Evolutionary conservation across 1,284 basidiomycete species (phyloP).

Genomic region (Cryptococcus jaspeensis): DNA sequence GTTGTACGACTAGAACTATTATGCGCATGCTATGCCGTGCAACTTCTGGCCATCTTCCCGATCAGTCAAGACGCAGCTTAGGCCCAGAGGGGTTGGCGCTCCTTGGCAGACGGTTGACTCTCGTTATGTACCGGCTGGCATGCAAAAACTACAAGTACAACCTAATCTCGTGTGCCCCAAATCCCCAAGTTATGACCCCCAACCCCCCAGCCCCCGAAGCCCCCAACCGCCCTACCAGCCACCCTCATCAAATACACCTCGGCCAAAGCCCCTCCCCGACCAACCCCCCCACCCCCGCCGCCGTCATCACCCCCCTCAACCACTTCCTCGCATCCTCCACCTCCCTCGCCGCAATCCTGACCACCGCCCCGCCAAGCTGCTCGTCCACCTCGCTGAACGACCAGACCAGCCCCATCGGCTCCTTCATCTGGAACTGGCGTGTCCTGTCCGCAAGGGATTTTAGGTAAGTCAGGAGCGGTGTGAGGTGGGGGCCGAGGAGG

Average conservation of each 20-base stretch:
- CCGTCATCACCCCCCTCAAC: slow-evolving; percentile 36
- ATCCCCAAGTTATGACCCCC: too few relatives aligned
- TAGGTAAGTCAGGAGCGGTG: slow-evolving; percentile 27
- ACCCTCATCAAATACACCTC: slow-evolving; percentile 27
- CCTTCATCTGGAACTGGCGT: slow-evolving; percentile 40
- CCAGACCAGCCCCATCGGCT: slow-evolving; percentile 41
- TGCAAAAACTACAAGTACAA: too few relatives aligned
- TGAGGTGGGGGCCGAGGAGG: slow-evolving; percentile 42
- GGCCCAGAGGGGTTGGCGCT: too few relatives aligned
- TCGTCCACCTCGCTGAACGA: slow-evolving; percentile 37
- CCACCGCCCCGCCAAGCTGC: slow-evolving; percentile 32
- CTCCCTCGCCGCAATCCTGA: slow-evolving; percentile 45
- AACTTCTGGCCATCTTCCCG: too few relatives aligned
- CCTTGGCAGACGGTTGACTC: too few relatives aligned
- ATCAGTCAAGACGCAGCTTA: too few relatives aligned
- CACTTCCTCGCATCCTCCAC: slow-evolving; percentile 46
- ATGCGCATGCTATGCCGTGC: background rate
- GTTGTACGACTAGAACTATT: background rate
- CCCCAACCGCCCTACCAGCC: background rate
- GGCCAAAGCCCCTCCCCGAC: slow-evolving; percentile 50
- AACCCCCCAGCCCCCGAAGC: too few relatives aligned
- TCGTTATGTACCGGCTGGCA: too few relatives aligned
- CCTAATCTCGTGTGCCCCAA: too few relatives aligned
- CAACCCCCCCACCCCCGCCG: slow-evolving; percentile 37
- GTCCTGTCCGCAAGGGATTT: slow-evolving; percentile 20